phyloP scores from a whole-genome alignment of 192 early-diverging fungal genomes.

The Coemansia umbellata region DNA sequence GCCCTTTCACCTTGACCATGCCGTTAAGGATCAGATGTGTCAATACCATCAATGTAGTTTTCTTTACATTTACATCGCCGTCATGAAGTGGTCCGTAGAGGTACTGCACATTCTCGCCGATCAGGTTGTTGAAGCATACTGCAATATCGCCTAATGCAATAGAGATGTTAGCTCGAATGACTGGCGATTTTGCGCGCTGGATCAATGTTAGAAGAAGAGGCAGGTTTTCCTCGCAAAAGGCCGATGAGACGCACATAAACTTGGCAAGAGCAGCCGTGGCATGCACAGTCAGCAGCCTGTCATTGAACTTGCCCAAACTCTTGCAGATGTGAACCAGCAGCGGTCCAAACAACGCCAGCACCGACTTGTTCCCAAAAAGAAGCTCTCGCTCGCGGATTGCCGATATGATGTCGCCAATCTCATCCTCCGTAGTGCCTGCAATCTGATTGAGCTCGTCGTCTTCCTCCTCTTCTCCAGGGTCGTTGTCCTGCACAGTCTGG shows the following conservation, averaged over 20 bases:
- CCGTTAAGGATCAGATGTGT: conserved; percentile 97
- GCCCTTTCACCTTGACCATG: conserved; percentile 99
- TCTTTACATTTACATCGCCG: conserved; percentile 75
- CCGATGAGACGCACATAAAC: conserved; percentile 94
- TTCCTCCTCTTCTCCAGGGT: conserved; percentile 20
- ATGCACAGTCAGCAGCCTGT: conserved; percentile 82
- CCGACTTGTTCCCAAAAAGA: conserved; percentile 70
- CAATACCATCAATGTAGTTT: conserved; percentile 98
- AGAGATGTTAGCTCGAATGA: conserved; percentile 89
- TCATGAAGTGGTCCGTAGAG: conserved; percentile 92
- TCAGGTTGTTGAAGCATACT: conserved; percentile 94
- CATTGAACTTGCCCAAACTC: conserved; percentile 74
- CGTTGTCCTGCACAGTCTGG: not conserved
- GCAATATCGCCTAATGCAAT: conserved; percentile 98
- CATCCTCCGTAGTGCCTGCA: conserved; percentile 90
- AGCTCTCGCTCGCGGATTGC: conserved; percentile 90
- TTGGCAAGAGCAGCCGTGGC: conserved; percentile 88
- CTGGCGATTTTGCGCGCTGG: conserved; percentile 75
- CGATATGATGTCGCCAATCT: conserved; percentile 84
- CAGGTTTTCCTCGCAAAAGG: conserved; percentile 91
- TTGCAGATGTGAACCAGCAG: conserved; percentile 78
- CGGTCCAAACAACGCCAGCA: conserved; percentile 78
- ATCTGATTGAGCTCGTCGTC: conserved; percentile 93
- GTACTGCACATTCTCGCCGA: conserved; percentile 94
- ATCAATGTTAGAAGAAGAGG: conserved; percentile 88